phyloP scores from a whole-genome alignment of 179 eudicot species.

The Silene vulgaris region DNA sequence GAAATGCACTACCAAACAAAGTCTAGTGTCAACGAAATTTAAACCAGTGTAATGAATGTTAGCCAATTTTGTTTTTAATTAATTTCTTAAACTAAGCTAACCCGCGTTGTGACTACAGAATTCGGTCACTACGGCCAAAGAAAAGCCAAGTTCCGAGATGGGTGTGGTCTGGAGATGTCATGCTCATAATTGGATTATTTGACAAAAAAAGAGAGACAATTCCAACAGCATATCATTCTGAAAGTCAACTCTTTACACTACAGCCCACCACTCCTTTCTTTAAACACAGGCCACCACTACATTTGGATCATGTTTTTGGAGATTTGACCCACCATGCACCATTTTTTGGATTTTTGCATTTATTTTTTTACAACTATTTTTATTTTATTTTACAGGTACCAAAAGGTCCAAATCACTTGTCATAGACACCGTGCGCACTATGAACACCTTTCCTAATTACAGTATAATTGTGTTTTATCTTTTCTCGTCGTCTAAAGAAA shows the following conservation, averaged over 20 bases:
- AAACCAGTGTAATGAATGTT: too few relatives aligned
- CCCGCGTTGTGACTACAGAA: too few relatives aligned
- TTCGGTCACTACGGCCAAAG: too few relatives aligned
- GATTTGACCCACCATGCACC: neutral
- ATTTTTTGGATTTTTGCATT: neutral
- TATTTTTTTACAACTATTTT: neutral
- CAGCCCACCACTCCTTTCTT: conserved; percentile 18
- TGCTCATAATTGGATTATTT: conserved; percentile 21
- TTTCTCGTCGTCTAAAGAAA: too few relatives aligned
- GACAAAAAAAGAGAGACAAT: conserved; percentile 16
- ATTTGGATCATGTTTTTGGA: neutral
- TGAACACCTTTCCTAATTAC: neutral
- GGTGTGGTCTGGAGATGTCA: neutral
- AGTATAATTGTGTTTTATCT: too few relatives aligned
- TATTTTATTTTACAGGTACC: neutral
- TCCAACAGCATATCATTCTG: conserved; percentile 5
- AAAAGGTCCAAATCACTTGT: neutral
- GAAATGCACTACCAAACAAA: too few relatives aligned
- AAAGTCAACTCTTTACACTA: conserved; percentile 34
- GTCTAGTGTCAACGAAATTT: too few relatives aligned
- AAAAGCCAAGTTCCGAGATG: too few relatives aligned
- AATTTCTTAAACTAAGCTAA: too few relatives aligned
- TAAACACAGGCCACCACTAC: neutral
- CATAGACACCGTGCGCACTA: conserved; percentile 10
- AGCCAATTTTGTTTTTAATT: too few relatives aligned